Percentiles rank a stretch among this genome's conserved stretches.
These are phyloP conservation scores for Desmodesmus armatus DNA, from an alignment of 139 green algal species.

Conservation along the genomic window DNA sequence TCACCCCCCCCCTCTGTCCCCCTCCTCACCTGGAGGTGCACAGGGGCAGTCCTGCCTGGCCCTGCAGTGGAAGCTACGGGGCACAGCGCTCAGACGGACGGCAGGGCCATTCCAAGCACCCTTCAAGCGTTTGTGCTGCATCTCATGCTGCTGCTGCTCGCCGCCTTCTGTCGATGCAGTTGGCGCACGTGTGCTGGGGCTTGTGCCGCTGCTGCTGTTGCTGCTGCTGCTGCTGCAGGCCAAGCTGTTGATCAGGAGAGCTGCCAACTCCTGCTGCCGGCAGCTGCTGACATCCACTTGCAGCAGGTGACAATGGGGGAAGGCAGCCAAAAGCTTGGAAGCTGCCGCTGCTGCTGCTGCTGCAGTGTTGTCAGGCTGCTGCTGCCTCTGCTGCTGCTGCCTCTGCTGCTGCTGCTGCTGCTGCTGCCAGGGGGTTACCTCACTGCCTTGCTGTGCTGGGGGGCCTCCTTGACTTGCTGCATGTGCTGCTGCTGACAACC, in stretches of 20 bases:
- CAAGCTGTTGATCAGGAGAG: neutral
- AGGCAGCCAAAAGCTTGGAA: constrained; percentile 11
- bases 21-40: no score
- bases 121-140: no score
- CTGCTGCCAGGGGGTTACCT: neutral
- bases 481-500: no score
- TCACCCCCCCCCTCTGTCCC: no score
- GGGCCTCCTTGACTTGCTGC: no score
- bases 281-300: neutral
- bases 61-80: constrained; percentile 34
- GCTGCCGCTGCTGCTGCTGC: neutral
- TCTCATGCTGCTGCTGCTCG: neutral
- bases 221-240: neutral
- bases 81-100: constrained; percentile 19
- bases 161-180: neutral
- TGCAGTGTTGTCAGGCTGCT: neutral
- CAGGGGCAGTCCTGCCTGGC: constrained; percentile 5
- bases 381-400: neutral
- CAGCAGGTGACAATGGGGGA: constrained; percentile 1
- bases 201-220: neutral
- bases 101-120: no score
- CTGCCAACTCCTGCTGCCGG: constrained; percentile 13
- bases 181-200: neutral
- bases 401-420: neutral
- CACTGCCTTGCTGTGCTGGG: neutral